These are phyloP conservation scores for Naganishia vishniacii DNA, from an alignment of 768 basidiomycete genomes.

Conservation along the genomic window DNA sequence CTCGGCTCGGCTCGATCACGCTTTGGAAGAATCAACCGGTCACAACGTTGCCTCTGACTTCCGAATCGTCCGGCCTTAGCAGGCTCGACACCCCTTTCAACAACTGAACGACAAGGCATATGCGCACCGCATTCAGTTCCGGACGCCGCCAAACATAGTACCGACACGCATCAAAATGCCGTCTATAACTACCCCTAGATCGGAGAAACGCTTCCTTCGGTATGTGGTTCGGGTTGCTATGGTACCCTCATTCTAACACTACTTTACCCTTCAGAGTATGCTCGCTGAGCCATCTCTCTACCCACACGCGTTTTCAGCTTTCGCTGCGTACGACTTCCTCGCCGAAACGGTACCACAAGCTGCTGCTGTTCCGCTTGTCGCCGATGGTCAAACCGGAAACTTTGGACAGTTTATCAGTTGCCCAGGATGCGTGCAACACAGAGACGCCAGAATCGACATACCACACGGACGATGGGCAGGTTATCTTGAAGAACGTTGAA, in stretches of 20 bases:
- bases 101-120: no score
- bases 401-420: not conserved
- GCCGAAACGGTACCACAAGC: conserved; percentile 33
- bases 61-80: no score
- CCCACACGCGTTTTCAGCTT: conserved; percentile 37
- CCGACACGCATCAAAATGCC: no score
- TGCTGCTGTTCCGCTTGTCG: conserved; percentile 33
- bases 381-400: not conserved
- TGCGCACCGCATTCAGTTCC: no score
- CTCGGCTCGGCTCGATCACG: no score
- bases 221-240: not conserved
- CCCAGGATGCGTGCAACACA: not conserved
- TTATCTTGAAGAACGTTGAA: conserved; percentile 41
- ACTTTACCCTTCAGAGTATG: conserved; percentile 10
- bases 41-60: no score
- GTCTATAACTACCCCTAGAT: not conserved
- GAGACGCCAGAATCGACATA: not conserved
- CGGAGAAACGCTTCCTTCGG: not conserved
- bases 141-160: no score
- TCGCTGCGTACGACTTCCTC: conserved; percentile 32
- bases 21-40: no score
- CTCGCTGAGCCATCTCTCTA: conserved; percentile 18
- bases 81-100: no score
- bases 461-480: not conserved
- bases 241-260: not conserved